Percentiles rank a stretch among this genome's conserved stretches.
phyloP scores from a whole-genome alignment of 2,329 filamentous ascomycete species.

The Phialophora verrucosa region DNA sequence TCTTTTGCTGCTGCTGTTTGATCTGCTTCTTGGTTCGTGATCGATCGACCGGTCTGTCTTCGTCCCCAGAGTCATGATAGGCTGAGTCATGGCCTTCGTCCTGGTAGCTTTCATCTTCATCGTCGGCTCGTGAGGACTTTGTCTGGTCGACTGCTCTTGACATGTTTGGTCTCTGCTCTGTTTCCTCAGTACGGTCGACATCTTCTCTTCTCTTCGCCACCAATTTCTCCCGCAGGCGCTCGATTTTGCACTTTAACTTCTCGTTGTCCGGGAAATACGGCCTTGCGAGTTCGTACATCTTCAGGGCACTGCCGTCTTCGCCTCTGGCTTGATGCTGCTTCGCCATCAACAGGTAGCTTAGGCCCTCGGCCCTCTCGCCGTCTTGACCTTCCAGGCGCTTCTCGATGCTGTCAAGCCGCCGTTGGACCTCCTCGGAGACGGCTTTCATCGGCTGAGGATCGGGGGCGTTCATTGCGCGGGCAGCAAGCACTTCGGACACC shows the following conservation, averaged over 20 bases:
- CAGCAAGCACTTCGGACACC: conserved; percentile 84
- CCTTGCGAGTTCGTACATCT: conserved; percentile 83
- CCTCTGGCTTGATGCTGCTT: conserved; percentile 86
- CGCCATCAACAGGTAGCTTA: conserved; percentile 86
- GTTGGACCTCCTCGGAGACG: conserved; percentile 80
- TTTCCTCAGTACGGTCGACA: conserved; percentile 43
- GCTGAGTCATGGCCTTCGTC: conserved; percentile 44
- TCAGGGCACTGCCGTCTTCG: conserved; percentile 76
- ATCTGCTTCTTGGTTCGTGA: conserved; percentile 42
- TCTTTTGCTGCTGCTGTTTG: conserved; percentile 26
- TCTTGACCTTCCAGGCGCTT: conserved; percentile 80
- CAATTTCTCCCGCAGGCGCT: conserved; percentile 58
- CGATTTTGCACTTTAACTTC: conserved; percentile 69
- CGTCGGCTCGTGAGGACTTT: not conserved
- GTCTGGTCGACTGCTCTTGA: conserved; percentile 4
- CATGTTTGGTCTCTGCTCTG: conserved; percentile 23
- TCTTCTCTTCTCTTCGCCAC: conserved; percentile 42
- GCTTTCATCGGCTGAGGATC: conserved; percentile 50
- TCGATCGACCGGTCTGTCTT: conserved; percentile 43
- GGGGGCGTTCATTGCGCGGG: conserved; percentile 44
- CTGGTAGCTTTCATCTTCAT: conserved; percentile 39
- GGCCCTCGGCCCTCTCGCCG: conserved; percentile 77
- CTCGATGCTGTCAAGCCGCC: conserved; percentile 81
- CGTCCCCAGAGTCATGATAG: conserved; percentile 42
- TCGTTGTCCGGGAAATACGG: conserved; percentile 85